These are phyloP conservation scores for Magnaporthales sp. DNA, from an alignment of 2,329 filamentous ascomycete genomes.

Conservation along the genomic window DNA sequence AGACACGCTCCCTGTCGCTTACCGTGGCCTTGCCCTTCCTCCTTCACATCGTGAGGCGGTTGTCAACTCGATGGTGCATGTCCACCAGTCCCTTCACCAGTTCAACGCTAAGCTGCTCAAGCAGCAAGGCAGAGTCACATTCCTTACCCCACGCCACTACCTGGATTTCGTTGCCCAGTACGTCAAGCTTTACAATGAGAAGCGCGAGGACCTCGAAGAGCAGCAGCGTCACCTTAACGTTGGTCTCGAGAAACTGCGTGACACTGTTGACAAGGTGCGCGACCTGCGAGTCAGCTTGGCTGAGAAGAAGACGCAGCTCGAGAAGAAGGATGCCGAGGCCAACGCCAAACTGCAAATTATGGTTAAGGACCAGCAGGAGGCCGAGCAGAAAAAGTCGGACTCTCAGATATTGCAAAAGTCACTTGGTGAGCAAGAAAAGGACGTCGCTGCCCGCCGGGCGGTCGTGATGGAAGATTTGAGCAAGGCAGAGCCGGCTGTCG, in stretches of 20 bases:
- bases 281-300: conserved; percentile 85
- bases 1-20: conserved; percentile 87
- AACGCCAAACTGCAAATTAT: conserved; percentile 97
- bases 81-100: conserved; percentile 86
- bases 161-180: conserved; percentile 97
- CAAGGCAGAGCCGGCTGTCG: conserved; percentile 83
- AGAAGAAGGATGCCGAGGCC: conserved; percentile 88
- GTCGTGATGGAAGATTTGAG: conserved; percentile 83
- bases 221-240: conserved; percentile 98
- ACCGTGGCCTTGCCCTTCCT: conserved; percentile 74
- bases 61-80: conserved; percentile 97
- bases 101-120: conserved; percentile 85
- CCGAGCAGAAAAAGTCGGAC: conserved; percentile 80
- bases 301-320: conserved; percentile 87
- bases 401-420: conserved; percentile 84
- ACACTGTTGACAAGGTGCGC: conserved; percentile 94
- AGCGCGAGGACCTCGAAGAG: conserved; percentile 95
- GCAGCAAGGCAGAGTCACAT: conserved; percentile 88
- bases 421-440: conserved; percentile 80
- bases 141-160: conserved; percentile 92
- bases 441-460: conserved; percentile 74
- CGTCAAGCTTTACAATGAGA: conserved; percentile 94
- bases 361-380: conserved; percentile 91
- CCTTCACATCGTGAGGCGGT: conserved; percentile 86
- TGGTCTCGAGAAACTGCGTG: conserved; percentile 90